Evolutionary conservation across 371 early-diverging fungal species (phyloP).

Genomic region (Entomophthora muscae): DNA sequence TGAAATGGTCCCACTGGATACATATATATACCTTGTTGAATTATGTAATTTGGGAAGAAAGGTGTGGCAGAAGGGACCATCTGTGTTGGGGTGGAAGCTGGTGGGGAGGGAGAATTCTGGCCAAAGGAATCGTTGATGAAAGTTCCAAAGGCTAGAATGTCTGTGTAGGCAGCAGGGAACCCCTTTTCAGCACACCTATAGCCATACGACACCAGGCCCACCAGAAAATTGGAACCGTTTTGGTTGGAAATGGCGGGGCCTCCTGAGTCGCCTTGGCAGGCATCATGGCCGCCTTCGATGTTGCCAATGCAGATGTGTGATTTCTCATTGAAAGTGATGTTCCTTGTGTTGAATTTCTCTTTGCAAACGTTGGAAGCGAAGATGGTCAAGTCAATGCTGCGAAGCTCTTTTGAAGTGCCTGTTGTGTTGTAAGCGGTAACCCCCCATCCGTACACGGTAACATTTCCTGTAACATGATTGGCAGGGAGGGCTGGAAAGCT

Average conservation of each 20-base stretch:
- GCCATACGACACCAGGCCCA: not conserved
- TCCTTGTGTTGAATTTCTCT: not conserved
- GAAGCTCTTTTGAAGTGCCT: not conserved
- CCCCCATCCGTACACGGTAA: not conserved
- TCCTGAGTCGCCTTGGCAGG: slow-evolving; percentile 2
- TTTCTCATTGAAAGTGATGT: not conserved
- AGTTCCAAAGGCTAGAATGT: not conserved
- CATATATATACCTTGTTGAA: too few relatives aligned
- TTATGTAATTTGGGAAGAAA: too few relatives aligned
- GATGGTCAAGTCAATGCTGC: not conserved
- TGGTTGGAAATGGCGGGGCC: not conserved
- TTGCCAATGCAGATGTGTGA: not conserved
- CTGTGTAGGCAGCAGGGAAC: slow-evolving; percentile 1
- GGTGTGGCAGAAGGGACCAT: too few relatives aligned
- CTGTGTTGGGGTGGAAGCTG: too few relatives aligned
- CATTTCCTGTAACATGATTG: not conserved
- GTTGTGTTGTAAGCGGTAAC: not conserved
- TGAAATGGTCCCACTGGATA: too few relatives aligned
- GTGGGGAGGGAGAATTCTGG: too few relatives aligned
- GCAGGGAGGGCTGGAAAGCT: not conserved
- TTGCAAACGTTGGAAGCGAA: not conserved
- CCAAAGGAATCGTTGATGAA: not conserved
- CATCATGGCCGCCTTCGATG: not conserved
- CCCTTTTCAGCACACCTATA: not conserved
- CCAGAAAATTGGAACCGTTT: not conserved